Percentiles rank a stretch among this genome's conserved stretches.
phyloP scores from a whole-genome alignment of 371 early-diverging fungal genomes.

The Mucor lusitanicus region DNA sequence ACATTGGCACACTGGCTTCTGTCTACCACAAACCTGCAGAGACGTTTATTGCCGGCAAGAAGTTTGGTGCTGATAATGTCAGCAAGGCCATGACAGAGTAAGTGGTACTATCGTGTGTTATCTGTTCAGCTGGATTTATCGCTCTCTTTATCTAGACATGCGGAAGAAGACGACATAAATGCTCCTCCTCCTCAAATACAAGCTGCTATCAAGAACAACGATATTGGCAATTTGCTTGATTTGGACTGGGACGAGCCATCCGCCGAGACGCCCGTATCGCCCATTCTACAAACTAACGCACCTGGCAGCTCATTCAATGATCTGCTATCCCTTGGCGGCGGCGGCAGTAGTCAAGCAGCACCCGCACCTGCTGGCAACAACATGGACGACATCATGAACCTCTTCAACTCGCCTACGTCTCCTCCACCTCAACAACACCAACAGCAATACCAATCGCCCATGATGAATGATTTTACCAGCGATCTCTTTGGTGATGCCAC shows the following conservation, averaged over 20 bases:
- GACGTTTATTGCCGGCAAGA: constrained; percentile 72
- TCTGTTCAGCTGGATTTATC: not conserved
- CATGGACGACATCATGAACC: constrained; percentile 38
- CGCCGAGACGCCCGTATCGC: constrained; percentile 26
- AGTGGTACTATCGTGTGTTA: constrained; percentile 7
- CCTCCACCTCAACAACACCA: constrained; percentile 9
- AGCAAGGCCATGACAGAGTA: constrained; percentile 53
- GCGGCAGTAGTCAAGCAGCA: not conserved
- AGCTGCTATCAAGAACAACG: constrained; percentile 58
- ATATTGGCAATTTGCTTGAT: constrained; percentile 57
- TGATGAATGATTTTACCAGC: constrained; percentile 13
- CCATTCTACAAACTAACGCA: constrained; percentile 19
- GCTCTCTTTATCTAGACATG: constrained; percentile 31
- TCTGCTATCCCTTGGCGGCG: constrained; percentile 32
- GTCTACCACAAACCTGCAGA: constrained; percentile 93
- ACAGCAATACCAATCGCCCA: constrained; percentile 7
- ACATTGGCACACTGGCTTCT: constrained; percentile 88
- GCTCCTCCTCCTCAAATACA: constrained; percentile 54
- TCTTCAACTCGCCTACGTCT: constrained; percentile 29
- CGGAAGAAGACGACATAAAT: constrained; percentile 55
- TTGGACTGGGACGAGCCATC: constrained; percentile 52
- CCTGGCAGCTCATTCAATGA: constrained; percentile 18
- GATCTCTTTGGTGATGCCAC: constrained; percentile 20
- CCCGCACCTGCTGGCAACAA: constrained; percentile 14
- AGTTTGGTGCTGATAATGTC: constrained; percentile 62